Percentiles rank a stretch among this genome's conserved stretches.
Conservation (phyloP, 257 asterid genomes). For the Solanum sitiens region DNA sequence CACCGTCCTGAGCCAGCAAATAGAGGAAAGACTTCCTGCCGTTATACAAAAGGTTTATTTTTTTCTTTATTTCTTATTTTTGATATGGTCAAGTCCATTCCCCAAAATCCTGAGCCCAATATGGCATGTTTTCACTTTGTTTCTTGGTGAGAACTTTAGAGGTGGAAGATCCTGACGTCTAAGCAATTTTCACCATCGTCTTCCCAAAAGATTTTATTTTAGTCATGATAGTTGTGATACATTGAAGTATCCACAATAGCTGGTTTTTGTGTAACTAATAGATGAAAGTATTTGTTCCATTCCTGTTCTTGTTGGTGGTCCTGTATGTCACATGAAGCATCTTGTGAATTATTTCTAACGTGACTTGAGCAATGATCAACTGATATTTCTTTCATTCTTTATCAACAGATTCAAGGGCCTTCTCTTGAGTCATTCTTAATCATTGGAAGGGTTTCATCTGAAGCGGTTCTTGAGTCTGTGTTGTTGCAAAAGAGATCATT, state of each 20-base stretch:
- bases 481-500: conserved; percentile 47
- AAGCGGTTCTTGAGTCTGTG: conserved; percentile 73
- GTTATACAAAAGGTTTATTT: background rate
- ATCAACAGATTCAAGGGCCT: conserved; percentile 58
- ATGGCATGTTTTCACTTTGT: background rate
- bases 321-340: background rate
- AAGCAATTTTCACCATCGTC: background rate
- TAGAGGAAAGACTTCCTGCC: background rate
- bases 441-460: conserved; percentile 81
- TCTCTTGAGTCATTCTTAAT: conserved; percentile 71
- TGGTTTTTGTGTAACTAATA: background rate
- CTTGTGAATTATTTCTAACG: background rate
- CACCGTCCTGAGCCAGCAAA: background rate
- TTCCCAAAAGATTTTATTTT: background rate
- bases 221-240: background rate
- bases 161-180: background rate
- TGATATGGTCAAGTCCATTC: background rate
- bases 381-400: background rate
- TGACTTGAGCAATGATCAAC: background rate
- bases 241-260: background rate
- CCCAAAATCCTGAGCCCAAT: background rate
- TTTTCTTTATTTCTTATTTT: background rate
- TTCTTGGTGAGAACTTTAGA: background rate
- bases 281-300: background rate
- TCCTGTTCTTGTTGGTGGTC: background rate